Base-by-base conservation (phyloP, 495 filamentous ascomycete genomes). In the Astrocystis sublimbata region DNA sequence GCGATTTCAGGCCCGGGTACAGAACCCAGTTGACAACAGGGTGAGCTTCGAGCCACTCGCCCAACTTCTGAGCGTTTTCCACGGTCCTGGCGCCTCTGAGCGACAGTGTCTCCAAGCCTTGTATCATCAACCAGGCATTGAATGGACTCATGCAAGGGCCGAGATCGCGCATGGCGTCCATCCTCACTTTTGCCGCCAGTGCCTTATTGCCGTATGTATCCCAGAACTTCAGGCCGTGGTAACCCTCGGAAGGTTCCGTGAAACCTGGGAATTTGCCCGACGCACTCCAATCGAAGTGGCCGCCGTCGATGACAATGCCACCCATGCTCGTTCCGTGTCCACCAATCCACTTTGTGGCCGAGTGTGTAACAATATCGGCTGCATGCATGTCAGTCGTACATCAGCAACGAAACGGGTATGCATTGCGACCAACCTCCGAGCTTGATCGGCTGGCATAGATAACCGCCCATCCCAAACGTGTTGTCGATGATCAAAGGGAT, bases 401-500 rank as follows among this genome's bases (percentile, higher is more conserved):
- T 42, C 19, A 21, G 19, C 40, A 38, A 53, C 15, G 33, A 52
- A 53, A 43, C 24, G 38, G 33, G 24, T 53, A n/a, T 28, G 41
- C 30, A 38, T 52, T 26, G 10, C 35, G 12, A 61, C 60, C 51
- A 57, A 71, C 69, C 69, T 64, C 76, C 76, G 53, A 74, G 68
- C 51, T 60, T 67, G 64, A 78, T 71, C 28, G 76, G 76, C 35
- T 71, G 66, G 58, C 70, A 69, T 30, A 78, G 57, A 58, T 76
- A 78, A 8, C 76, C 76, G 41, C 76, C 76, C 73, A 76, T 76
- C 24, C 76, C 76, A 56, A 78, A 78, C 4, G 76, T 78, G 60
- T 78, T 78, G 63, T 78, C 76, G 19, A 75, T 70, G 40, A 78
- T 66, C 21, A 78, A 55, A 10, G 76, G 76, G 35, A 78, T 76